Evolutionary conservation across 345 rosid species (phyloP).

Genomic region (Lepidium didymum): DNA sequence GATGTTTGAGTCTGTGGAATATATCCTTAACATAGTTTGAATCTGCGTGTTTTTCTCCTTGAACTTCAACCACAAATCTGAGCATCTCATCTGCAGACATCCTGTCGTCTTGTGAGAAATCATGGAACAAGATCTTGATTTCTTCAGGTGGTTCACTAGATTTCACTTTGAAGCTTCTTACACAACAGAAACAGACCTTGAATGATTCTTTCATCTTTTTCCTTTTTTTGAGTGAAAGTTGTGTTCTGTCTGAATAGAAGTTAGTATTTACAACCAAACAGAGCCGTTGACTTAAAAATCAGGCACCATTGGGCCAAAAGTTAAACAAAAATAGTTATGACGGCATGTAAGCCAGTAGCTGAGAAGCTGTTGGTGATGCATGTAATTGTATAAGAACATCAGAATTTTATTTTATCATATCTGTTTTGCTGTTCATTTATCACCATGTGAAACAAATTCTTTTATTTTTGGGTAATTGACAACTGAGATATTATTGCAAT

Average conservation of each 20-base stretch:
- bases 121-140: constrained; percentile 41
- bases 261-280: background rate
- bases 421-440: background rate
- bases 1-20: constrained; percentile 31
- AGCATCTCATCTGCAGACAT: constrained; percentile 51
- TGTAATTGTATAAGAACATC: background rate
- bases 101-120: constrained; percentile 39
- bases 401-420: background rate
- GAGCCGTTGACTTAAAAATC: background rate
- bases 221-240: background rate
- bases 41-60: constrained; percentile 50
- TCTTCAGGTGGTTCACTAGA: constrained; percentile 71
- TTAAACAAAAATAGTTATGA: background rate
- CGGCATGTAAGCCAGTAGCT: background rate
- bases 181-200: constrained; percentile 42
- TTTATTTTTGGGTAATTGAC: background rate
- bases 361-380: background rate
- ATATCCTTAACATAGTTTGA: constrained; percentile 43
- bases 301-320: background rate
- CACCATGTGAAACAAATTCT: background rate
- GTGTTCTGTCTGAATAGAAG: background rate
- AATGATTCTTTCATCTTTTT: constrained; percentile 19
- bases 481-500: background rate
- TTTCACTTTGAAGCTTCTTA: constrained; percentile 59
- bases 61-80: constrained; percentile 51